Conservation (phyloP, 345 rosid species). For the Gynandropsis gynandra region DNA sequence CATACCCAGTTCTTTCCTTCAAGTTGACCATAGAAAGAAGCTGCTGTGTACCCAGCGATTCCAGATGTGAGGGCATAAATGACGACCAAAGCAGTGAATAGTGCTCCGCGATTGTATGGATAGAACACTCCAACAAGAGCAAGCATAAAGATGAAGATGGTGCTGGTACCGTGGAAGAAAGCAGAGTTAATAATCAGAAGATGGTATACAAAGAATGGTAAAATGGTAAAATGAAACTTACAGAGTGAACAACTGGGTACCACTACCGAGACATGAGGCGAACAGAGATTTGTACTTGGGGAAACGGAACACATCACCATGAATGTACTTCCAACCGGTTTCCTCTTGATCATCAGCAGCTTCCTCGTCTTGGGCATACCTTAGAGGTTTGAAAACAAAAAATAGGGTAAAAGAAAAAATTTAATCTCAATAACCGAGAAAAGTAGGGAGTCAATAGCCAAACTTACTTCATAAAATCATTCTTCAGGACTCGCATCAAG, state of each 20-base stretch:
- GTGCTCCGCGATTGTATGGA: slow-evolving; percentile 91
- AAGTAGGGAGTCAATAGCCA: background rate
- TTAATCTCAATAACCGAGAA: background rate
- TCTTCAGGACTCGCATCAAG: slow-evolving; percentile 85
- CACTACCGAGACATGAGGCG: slow-evolving; percentile 77
- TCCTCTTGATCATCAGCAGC: slow-evolving; percentile 87
- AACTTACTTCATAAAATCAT: slow-evolving; percentile 84
- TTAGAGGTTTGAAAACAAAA: slow-evolving; percentile 12
- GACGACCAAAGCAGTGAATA: slow-evolving; percentile 80
- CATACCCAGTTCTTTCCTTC: slow-evolving; percentile 89
- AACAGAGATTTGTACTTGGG: slow-evolving; percentile 65
- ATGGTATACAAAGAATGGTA: background rate
- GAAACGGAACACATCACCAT: slow-evolving; percentile 75
- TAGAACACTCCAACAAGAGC: slow-evolving; percentile 87
- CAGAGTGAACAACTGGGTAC: slow-evolving; percentile 73
- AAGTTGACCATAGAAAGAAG: slow-evolving; percentile 86
- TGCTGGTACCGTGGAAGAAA: slow-evolving; percentile 32
- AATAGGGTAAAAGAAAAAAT: background rate
- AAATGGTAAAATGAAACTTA: slow-evolving; percentile 30
- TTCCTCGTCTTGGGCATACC: slow-evolving; percentile 85
- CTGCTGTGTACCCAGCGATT: slow-evolving; percentile 72
- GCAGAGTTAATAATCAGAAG: background rate
- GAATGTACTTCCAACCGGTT: slow-evolving; percentile 90
- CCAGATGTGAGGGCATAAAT: slow-evolving; percentile 88
- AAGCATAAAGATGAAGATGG: slow-evolving; percentile 70